Percentiles rank a stretch among this genome's conserved stretches.
phyloP scores from a whole-genome alignment of 2,329 filamentous ascomycete genomes.

The Pseudocercospora vitis region DNA sequence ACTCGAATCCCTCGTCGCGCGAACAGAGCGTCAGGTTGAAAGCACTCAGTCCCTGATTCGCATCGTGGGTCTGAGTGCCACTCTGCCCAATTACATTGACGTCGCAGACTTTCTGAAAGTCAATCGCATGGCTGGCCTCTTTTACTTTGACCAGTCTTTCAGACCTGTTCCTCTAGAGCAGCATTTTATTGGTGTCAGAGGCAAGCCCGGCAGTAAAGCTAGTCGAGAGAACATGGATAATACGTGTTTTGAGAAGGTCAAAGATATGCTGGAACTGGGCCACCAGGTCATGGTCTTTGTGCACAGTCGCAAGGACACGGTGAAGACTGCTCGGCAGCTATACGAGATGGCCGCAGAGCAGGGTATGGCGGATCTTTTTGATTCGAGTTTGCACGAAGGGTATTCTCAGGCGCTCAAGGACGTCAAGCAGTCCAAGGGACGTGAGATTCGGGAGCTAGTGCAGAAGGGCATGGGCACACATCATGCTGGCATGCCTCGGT shows the following conservation, averaged over 20 bases:
- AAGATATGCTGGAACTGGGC: slow-evolving; percentile 84
- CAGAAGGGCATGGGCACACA: slow-evolving; percentile 92
- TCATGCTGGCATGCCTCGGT: slow-evolving; percentile 92
- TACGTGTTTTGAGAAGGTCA: slow-evolving; percentile 89
- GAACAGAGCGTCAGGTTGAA: slow-evolving; percentile 94
- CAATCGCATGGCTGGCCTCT: slow-evolving; percentile 86
- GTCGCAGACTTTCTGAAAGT: slow-evolving; percentile 97
- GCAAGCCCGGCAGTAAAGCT: slow-evolving; percentile 76
- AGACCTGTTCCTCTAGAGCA: slow-evolving; percentile 94
- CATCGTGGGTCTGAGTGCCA: slow-evolving; percentile 92
- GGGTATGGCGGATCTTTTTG: slow-evolving; percentile 76
- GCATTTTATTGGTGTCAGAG: slow-evolving; percentile 94
- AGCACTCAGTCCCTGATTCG: slow-evolving; percentile 97
- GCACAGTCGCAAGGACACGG: slow-evolving; percentile 91
- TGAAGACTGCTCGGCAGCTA: slow-evolving; percentile 80
- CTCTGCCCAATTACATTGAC: slow-evolving; percentile 92
- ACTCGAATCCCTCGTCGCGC: slow-evolving; percentile 89
- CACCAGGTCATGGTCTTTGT: slow-evolving; percentile 99
- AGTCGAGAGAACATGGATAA: slow-evolving; percentile 87
- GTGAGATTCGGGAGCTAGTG: slow-evolving; percentile 84
- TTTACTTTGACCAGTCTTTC: slow-evolving; percentile 97
- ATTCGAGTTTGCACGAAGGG: slow-evolving; percentile 72
- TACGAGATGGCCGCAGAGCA: slow-evolving; percentile 84
- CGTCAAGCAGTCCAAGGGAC: slow-evolving; percentile 79
- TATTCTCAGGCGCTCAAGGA: slow-evolving; percentile 80